Base-by-base conservation (phyloP, 805 yeast species). In the Wickerhamiella occidentalis region DNA sequence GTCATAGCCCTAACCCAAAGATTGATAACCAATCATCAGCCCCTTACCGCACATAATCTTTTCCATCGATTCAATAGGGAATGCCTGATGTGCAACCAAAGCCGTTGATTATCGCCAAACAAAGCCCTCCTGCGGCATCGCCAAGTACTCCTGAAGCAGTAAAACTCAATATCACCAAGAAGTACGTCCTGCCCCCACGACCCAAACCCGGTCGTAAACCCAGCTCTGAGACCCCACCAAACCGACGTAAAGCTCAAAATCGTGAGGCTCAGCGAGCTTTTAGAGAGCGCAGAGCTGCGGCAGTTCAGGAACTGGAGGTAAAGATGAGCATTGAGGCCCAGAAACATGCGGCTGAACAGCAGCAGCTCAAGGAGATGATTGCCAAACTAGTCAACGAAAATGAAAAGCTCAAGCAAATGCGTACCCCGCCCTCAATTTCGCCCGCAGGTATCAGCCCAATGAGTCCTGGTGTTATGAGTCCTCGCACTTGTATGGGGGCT, bases 241-340 rank as follows among this genome's bases (percentile, higher is more conserved):
- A 84, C 48, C 57, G 56, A 11, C 56, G 61, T 36, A 60, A 58
- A 40, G 58, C 66, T 54, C 84, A 94, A 30, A 80, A 85, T 63
- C 69, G 95, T 48, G 85, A 85, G 64, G 94, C 94, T 2, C 96
- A 75, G 54, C 88, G 83, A 48, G 73, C 2, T 67, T 71, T 23
- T 83, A 95, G n/a, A 84, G 98, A 61, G 68, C 90, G 1, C 68
- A 95, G 57, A 84, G 97, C 66, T 58, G 69, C 19, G 79, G 83
- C 64, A 6, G 55, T 68, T 15, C 60, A 59, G 26, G 68, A 61
- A 21, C 58, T 90, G 48, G 97, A 88, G 62, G 75, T 84, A 64
- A 87, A 87, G 95, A 96, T 19, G 94, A 88, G 69, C 62, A 95
- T 51, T 94, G 96, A 1, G 85, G 85, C 67, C 69, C 96, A 55